Percentiles rank a stretch among this genome's conserved stretches.
phyloP scores from a whole-genome alignment of 805 yeast genomes.

The Tetrapisispora pingtungensis region DNA sequence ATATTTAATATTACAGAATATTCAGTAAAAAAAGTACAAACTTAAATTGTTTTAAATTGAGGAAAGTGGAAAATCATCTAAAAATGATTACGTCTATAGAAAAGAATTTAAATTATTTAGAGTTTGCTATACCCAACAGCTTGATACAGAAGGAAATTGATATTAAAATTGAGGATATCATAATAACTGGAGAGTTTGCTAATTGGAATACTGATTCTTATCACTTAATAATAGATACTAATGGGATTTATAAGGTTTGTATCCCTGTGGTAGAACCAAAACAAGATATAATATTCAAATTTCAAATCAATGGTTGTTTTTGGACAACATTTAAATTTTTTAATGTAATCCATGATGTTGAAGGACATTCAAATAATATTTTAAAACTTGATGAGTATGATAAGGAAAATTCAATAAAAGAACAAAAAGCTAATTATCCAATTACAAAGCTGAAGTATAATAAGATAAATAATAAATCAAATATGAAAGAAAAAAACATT shows the following conservation, averaged over 20 bases:
- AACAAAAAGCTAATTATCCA: not conserved
- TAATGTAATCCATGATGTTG: slow-evolving; percentile 15
- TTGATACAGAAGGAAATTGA: not conserved
- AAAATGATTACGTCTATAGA: not conserved
- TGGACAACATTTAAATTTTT: slow-evolving; percentile 22
- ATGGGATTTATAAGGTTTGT: slow-evolving; percentile 10
- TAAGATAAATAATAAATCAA: no score
- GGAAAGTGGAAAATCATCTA: not conserved
- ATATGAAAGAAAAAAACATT: not conserved
- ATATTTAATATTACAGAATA: no score
- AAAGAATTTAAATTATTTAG: not conserved
- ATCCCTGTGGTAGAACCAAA: slow-evolving; percentile 10
- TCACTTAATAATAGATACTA: slow-evolving; percentile 9
- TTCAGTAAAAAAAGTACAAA: no score
- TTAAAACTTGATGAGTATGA: slow-evolving; percentile 12
- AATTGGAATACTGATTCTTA: slow-evolving; percentile 17
- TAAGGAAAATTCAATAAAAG: no score
- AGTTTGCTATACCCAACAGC: not conserved
- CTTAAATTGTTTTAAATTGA: no score
- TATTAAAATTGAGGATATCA: slow-evolving; percentile 4
- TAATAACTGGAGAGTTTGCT: slow-evolving; percentile 25
- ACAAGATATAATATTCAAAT: slow-evolving; percentile 13
- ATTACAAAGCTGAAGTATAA: not conserved
- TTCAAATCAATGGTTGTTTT: slow-evolving; percentile 17
- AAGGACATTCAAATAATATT: slow-evolving; percentile 20